A percentile compares a stretch with the other conserved stretches of the same genome.
Conservation (phyloP, 768 basidiomycete genomes). For the Calocera cornea region DNA sequence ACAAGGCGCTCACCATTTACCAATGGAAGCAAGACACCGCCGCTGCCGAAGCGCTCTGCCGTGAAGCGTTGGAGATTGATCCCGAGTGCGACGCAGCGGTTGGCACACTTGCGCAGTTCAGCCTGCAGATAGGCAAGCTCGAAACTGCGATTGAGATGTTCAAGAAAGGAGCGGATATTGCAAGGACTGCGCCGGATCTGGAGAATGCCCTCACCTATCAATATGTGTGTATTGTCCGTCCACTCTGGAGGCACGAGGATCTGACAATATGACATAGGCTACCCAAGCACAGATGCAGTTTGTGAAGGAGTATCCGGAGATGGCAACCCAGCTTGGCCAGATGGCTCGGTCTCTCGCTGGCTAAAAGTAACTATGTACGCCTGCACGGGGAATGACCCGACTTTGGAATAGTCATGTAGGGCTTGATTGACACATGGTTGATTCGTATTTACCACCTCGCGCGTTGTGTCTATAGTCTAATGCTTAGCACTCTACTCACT, state of each 20-base stretch:
- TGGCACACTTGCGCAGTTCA: slow-evolving; percentile 86
- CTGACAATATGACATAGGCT: slow-evolving; percentile 37
- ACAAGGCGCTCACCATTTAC: slow-evolving; percentile 93
- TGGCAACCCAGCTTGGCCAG: slow-evolving; percentile 37
- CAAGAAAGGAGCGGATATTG: slow-evolving; percentile 65
- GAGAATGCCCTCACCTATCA: slow-evolving; percentile 56
- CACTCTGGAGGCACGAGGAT: neutral
- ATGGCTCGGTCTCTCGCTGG: slow-evolving; percentile 20
- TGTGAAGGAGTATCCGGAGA: slow-evolving; percentile 65
- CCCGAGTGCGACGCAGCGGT: slow-evolving; percentile 93
- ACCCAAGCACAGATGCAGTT: slow-evolving; percentile 74
- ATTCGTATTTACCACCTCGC: neutral
- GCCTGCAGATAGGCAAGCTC: slow-evolving; percentile 80
- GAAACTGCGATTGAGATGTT: slow-evolving; percentile 79
- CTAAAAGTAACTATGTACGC: neutral
- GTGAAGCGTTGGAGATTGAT: slow-evolving; percentile 78
- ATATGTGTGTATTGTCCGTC: slow-evolving; percentile 40
- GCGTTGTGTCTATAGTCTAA: slow-evolving; percentile 4
- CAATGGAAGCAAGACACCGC: slow-evolving; percentile 88
- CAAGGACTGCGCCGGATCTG: slow-evolving; percentile 83
- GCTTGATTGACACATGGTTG: neutral
- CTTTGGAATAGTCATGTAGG: neutral
- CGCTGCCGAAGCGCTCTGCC: slow-evolving; percentile 70
- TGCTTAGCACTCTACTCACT: neutral
- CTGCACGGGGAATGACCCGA: neutral